A percentile compares a stretch with the other conserved stretches of the same genome.
These are phyloP conservation scores for Perkinsus chesapeaki DNA, from an alignment of 169 alveolate genomes.

Conservation along the genomic window DNA sequence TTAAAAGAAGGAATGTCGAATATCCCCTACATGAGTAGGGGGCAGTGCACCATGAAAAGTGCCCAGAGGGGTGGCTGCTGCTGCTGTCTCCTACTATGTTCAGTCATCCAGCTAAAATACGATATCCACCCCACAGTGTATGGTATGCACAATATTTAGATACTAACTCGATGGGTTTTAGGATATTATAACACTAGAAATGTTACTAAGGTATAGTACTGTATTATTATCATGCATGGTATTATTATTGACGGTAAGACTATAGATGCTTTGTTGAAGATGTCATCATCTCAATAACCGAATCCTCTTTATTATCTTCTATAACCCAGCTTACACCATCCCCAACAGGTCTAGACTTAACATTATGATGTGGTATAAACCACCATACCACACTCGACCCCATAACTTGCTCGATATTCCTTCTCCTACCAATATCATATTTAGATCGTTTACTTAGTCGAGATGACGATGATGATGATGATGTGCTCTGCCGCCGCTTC, in stretches of 20 bases:
- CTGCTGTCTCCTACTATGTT: no score
- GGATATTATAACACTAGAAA: background rate
- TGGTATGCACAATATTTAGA: no score
- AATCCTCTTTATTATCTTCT: background rate
- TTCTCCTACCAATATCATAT: background rate
- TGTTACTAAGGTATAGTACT: background rate
- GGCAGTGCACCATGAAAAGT: no score
- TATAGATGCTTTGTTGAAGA: background rate
- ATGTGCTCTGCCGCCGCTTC: background rate
- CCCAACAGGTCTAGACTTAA: slow-evolving; percentile 68
- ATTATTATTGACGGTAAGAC: background rate
- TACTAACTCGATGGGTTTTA: no score
- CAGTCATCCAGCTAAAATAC: no score
- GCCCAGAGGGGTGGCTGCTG: no score
- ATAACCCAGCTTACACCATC: slow-evolving; percentile 70
- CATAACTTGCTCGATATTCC: slow-evolving; percentile 29
- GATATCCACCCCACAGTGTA: no score
- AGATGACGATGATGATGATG: background rate
- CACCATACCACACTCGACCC: slow-evolving; percentile 69
- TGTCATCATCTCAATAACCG: no score
- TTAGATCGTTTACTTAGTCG: background rate
- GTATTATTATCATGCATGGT: background rate
- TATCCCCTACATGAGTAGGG: no score
- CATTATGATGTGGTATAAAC: slow-evolving; percentile 68
- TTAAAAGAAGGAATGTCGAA: no score